Base-by-base conservation (phyloP, 2,329 filamentous ascomycete genomes). In the Trichoderma semiorbis region DNA sequence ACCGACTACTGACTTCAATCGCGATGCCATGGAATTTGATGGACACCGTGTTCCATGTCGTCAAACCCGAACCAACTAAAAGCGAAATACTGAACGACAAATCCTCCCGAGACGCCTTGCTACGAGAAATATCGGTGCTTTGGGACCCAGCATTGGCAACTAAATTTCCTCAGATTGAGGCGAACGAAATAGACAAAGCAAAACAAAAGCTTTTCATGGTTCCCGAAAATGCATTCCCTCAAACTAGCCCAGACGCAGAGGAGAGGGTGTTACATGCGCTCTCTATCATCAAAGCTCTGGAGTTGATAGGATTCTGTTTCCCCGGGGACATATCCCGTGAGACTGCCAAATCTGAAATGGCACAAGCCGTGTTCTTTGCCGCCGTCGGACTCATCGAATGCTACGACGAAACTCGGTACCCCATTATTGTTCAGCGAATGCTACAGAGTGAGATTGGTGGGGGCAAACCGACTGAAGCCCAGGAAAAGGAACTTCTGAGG, bases 331-430 rank as follows among this genome's bases (percentile, higher is more conserved):
- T 72, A n/a, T 70, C 36, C 6, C 58, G 32, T 12, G 70, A 72
- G 39, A 70, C 70, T 5, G 70, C 70, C 5, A 63, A 55, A 55
- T 36, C 58, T 6, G 70, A 72, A 32, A 72, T 72, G 43, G 47
- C 70, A 3, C 70, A 69, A 55, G 55, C 70, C 5, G 66, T 72
- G 8, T 72, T 62, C 43, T 69, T 72, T 43, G 43, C 66, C 14
- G 58, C 70, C 11, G 55, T 34, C 8, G 43, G 60, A 10, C 18
- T 63, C n/a, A 43, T 53, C 10, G 65, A 70, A 43, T 61, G 70
- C 21, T 58, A 43, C 21, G 57, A 69, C 14, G 26, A 69, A 57
- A 63, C 28, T 5, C 47, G 61, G 21, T 34, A 34, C 30, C 53
- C 60, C 6, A 47, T 58, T 11, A n/a, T 57, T 11, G 30, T 58